Percentiles rank a stretch among this genome's conserved stretches.
phyloP scores from a whole-genome alignment of 768 basidiomycete species.

The Xerocomus spinulosus region DNA sequence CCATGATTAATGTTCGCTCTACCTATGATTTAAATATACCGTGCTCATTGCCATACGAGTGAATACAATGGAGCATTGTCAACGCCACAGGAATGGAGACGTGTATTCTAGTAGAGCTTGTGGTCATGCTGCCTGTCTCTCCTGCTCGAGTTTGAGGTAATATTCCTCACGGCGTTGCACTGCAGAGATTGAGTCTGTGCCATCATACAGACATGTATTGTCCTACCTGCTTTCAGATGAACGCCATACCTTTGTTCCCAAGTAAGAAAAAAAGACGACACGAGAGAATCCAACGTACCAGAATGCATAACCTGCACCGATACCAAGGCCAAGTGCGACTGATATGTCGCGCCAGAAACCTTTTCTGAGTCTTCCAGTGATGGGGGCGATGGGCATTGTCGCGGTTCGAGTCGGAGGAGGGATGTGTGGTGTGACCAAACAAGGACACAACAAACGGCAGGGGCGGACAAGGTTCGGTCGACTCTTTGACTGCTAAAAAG shows the following conservation, averaged over 20 bases:
- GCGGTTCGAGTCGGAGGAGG: constrained; percentile 28
- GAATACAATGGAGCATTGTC: not conserved
- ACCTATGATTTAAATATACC: constrained; percentile 30
- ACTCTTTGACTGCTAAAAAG: constrained; percentile 12
- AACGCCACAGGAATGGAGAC: constrained; percentile 17
- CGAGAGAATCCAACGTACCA: constrained; percentile 55
- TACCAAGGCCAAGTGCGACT: constrained; percentile 70
- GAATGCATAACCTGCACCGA: constrained; percentile 70
- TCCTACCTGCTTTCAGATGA: constrained; percentile 73
- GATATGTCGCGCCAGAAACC: constrained; percentile 83
- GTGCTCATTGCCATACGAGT: not conserved
- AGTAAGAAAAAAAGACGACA: constrained; percentile 21
- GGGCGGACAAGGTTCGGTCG: constrained; percentile 14
- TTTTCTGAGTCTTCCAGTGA: constrained; percentile 92
- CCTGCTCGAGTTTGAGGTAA: constrained; percentile 81
- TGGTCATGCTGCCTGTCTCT: constrained; percentile 29
- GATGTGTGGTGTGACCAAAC: constrained; percentile 23
- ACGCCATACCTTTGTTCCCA: constrained; percentile 62
- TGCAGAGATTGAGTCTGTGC: constrained; percentile 32
- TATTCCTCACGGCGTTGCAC: constrained; percentile 81
- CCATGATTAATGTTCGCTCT: constrained; percentile 10
- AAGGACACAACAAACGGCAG: constrained; percentile 30
- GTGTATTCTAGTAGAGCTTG: constrained; percentile 16
- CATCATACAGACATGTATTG: not conserved
- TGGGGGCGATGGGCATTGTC: constrained; percentile 82